phyloP scores from a whole-genome alignment of 1,284 basidiomycete genomes.

The Leccinum variabile region DNA sequence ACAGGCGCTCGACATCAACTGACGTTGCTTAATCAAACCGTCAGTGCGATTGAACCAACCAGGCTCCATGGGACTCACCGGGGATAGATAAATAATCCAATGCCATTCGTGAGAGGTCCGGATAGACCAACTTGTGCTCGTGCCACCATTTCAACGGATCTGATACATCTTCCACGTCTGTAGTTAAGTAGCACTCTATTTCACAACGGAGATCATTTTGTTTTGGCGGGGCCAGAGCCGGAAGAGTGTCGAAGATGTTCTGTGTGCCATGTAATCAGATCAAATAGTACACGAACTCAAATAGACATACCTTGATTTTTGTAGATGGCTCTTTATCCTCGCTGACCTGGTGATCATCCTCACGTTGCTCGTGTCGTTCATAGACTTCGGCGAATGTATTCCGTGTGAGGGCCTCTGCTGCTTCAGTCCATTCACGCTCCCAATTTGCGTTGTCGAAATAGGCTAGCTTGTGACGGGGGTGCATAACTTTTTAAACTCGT shows the following conservation, averaged over 20 bases:
- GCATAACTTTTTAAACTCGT: not conserved
- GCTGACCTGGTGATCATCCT: not conserved
- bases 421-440: constrained; percentile 23
- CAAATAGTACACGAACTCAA: not conserved
- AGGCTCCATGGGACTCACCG: not conserved
- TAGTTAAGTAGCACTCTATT: not conserved
- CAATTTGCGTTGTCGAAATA: constrained; percentile 26
- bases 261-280: not conserved
- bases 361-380: not conserved
- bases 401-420: not conserved
- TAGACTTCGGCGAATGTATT: not conserved
- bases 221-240: not conserved
- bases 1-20: constrained; percentile 32
- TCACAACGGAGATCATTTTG: not conserved
- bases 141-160: not conserved
- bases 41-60: not conserved
- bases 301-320: not conserved
- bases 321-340: not conserved
- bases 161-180: not conserved
- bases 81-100: not conserved
- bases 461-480: constrained; percentile 7
- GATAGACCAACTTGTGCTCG: not conserved
- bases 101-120: not conserved
- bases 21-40: constrained; percentile 17
- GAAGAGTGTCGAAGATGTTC: not conserved